A percentile compares a stretch with the other conserved stretches of the same genome.
Evolutionary conservation across 495 filamentous ascomycete species (phyloP).

Genomic region (Annulohypoxylon moriforme): DNA sequence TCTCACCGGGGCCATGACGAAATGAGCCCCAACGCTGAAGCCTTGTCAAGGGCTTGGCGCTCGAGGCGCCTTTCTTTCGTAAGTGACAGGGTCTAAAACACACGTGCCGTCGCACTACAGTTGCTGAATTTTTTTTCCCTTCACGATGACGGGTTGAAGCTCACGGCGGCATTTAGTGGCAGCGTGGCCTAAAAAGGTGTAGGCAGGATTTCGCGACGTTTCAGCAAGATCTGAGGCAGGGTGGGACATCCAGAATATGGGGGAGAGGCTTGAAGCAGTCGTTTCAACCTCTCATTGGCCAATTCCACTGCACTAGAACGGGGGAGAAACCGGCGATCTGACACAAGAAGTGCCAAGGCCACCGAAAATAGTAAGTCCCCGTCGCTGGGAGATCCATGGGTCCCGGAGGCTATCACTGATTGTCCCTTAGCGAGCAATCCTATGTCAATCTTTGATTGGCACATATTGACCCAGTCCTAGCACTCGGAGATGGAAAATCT

Average conservation of each 20-base stretch:
- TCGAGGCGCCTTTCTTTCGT: constrained; percentile 24
- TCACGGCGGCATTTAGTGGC: constrained; percentile 20
- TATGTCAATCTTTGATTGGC: constrained; percentile 30
- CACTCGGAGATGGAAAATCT: constrained; percentile 7
- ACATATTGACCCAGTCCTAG: constrained; percentile 5
- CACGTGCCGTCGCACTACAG: constrained; percentile 19
- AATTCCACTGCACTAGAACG: neutral
- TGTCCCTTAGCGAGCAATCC: constrained; percentile 20
- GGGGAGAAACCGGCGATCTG: constrained; percentile 23
- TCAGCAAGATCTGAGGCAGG: constrained; percentile 43
- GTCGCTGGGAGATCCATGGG: constrained; percentile 12
- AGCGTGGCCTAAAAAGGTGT: constrained; percentile 9
- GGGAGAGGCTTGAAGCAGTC: constrained; percentile 25
- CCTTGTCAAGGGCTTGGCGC: constrained; percentile 19
- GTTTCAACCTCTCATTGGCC: constrained; percentile 19
- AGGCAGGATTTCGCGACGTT: constrained; percentile 45
- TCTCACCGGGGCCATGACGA: constrained; percentile 12
- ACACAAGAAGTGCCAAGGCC: constrained; percentile 28
- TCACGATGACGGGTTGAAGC: constrained; percentile 18
- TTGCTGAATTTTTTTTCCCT: constrained; percentile 17
- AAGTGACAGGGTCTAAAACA: constrained; percentile 38
- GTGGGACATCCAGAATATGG: constrained; percentile 42
- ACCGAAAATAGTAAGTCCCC: constrained; percentile 25
- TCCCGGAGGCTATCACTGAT: constrained; percentile 20
- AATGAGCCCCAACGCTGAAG: constrained; percentile 12